phyloP scores from a whole-genome alignment of 306 rosid species.

The Sophora flavescens region DNA sequence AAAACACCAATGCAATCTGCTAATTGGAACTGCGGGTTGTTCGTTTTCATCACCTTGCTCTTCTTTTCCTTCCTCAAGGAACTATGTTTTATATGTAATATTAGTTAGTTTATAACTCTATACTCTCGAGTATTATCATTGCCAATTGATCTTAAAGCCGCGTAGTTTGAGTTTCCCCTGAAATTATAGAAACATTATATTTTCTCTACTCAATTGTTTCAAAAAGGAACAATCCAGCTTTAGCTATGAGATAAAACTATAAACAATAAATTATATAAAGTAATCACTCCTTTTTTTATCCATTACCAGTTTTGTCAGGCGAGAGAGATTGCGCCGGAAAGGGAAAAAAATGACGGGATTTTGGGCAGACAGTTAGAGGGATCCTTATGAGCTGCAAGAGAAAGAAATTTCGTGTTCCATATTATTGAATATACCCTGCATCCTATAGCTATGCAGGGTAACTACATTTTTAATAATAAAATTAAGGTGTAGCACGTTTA shows the following conservation, averaged over 20 bases:
- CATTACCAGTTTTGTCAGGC: not conserved
- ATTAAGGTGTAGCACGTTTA: too few relatives aligned
- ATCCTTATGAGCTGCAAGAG: too few relatives aligned
- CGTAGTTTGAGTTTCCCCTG: not conserved
- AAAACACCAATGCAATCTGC: not conserved
- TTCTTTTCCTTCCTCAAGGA: not conserved
- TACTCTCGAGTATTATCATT: not conserved
- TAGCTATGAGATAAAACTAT: not conserved
- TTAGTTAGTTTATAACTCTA: not conserved
- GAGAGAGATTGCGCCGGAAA: not conserved
- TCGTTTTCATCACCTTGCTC: not conserved
- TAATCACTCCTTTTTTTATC: constrained; percentile 10
- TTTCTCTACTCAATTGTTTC: not conserved
- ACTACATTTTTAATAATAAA: too few relatives aligned
- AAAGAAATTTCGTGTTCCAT: too few relatives aligned
- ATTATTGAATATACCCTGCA: too few relatives aligned
- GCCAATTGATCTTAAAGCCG: constrained; percentile 1
- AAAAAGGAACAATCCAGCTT: constrained; percentile 1
- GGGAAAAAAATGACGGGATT: not conserved
- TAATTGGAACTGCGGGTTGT: not conserved
- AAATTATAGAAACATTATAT: not conserved
- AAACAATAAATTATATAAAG: not conserved
- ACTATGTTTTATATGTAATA: not conserved
- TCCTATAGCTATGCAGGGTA: too few relatives aligned
- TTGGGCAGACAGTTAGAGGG: not conserved